Conservation (phyloP, 2,329 filamentous ascomycete species). For the Cercospora canescens region DNA sequence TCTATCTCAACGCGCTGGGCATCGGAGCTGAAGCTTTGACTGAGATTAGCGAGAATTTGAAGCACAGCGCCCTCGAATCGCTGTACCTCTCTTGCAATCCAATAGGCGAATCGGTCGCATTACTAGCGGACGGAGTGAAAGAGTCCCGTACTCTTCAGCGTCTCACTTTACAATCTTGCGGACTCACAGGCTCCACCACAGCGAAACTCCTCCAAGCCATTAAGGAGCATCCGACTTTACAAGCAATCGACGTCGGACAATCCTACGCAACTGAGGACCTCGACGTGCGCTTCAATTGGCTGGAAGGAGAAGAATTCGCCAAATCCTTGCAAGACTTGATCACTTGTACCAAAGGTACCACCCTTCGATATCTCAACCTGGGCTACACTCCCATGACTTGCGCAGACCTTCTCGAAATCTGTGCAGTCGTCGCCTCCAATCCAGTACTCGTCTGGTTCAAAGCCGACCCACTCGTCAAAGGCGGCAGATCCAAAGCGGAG, state of each 20-base stretch:
- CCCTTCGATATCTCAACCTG: slow-evolving; percentile 47
- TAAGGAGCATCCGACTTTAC: slow-evolving; percentile 38
- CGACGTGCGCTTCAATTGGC: slow-evolving; percentile 49
- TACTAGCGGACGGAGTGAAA: slow-evolving; percentile 30
- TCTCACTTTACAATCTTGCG: slow-evolving; percentile 46
- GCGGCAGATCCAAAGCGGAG: slow-evolving; percentile 18
- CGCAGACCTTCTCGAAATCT: slow-evolving; percentile 33
- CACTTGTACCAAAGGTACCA: slow-evolving; percentile 23
- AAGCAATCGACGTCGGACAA: slow-evolving; percentile 48
- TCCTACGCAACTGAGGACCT: slow-evolving; percentile 51
- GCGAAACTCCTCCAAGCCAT: slow-evolving; percentile 42
- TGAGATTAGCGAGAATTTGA: slow-evolving; percentile 33
- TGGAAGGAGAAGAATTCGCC: slow-evolving; percentile 40
- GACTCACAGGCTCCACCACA: slow-evolving; percentile 44
- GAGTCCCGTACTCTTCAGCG: slow-evolving; percentile 30
- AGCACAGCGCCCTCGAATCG: slow-evolving; percentile 25
- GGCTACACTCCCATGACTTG: slow-evolving; percentile 39
- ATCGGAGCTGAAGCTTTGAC: slow-evolving; percentile 29
- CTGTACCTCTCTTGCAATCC: slow-evolving; percentile 39
- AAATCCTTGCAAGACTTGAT: slow-evolving; percentile 41
- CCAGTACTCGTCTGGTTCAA: slow-evolving; percentile 41
- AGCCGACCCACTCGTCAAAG: slow-evolving; percentile 40
- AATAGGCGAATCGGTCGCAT: slow-evolving; percentile 28
- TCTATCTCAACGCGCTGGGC: slow-evolving; percentile 39
- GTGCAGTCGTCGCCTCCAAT: slow-evolving; percentile 34